Percentiles rank a stretch among this genome's conserved stretches.
Evolutionary conservation across 768 basidiomycete species (phyloP).

Genomic region (Macrocybe gigantea): DNA sequence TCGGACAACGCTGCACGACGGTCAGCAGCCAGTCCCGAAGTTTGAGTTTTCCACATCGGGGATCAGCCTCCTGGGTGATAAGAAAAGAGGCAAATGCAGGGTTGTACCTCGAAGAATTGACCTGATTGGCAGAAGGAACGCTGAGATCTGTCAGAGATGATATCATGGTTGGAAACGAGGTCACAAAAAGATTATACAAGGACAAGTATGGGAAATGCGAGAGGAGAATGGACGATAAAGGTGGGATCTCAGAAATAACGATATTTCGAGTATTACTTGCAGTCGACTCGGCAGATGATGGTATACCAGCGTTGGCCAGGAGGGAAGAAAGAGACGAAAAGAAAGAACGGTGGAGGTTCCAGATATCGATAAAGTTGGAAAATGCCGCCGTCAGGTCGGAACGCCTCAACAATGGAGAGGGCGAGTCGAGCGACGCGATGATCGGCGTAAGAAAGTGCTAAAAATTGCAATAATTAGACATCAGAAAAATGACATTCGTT

Average conservation of each 20-base stretch:
- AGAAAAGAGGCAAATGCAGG: conserved; percentile 60
- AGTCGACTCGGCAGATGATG: conserved; percentile 24
- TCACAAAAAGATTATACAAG: conserved; percentile 80
- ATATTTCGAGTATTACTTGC: conserved; percentile 11
- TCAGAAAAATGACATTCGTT: neutral
- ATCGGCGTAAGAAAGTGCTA: conserved; percentile 84
- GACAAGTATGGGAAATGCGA: conserved; percentile 87
- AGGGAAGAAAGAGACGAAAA: conserved; percentile 48
- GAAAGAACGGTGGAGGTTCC: conserved; percentile 81
- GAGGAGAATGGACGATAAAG: conserved; percentile 56
- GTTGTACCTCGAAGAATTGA: conserved; percentile 37
- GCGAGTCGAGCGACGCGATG: conserved; percentile 64
- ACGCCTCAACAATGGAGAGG: conserved; percentile 64
- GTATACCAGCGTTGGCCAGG: conserved; percentile 26
- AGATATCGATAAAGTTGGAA: conserved; percentile 88
- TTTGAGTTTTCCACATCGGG: conserved; percentile 66
- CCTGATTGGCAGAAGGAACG: conserved; percentile 31
- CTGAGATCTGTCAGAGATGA: conserved; percentile 52
- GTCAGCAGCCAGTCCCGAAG: conserved; percentile 83
- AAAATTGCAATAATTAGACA: conserved; percentile 2
- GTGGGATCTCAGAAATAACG: neutral
- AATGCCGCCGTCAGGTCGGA: conserved; percentile 69
- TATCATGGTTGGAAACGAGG: conserved; percentile 66
- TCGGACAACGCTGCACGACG: conserved; percentile 82
- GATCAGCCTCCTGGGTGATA: conserved; percentile 57